Base-by-base conservation (phyloP, 305 asterid genomes). In the Fraxinus velutina region DNA sequence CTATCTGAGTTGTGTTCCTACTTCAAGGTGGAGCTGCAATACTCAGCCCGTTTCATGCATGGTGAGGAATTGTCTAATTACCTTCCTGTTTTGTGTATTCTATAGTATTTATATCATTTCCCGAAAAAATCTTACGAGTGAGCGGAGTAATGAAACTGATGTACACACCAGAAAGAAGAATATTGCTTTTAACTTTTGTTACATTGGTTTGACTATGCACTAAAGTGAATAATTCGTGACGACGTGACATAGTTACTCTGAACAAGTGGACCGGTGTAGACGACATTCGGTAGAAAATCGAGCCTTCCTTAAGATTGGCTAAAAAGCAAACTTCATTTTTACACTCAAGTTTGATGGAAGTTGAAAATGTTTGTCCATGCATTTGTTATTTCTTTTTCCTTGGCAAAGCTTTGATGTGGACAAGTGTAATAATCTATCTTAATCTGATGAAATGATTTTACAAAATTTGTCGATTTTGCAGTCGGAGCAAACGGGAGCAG, bases 1-100 rank as follows among this genome's bases (percentile, higher is more conserved):
- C 79, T 91, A 91, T 77, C 87, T 91, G 66, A 91, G 92, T 6
- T 90, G 95, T 6, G 90, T 90, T 76, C 95, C 95, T 34, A 88
- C 93, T 34, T 85, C 91, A 0, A 84, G 88, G 80, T 91, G 95
- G 93, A 90, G 84, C 71, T 91, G 95, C 86, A 87, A 91, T 82
- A 84, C 89, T 2, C 89, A 83, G 75, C 89, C 91, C 5, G 34
- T 89, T 62, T 88, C 92, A 0, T 91, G 94, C 44, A 86, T 84
- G 91, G 92, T 89, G 73, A 87, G 78, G 5, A 76, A 44, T 52
- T 10, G 5, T 39, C 5, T 42, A 42, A 73, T 73, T 29, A 57
- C 3, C 37, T 22, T 44, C 22, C 75, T 76, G 15, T 75, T 39
- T 50, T 62, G 27, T 17, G 37, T 13, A 15, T 17, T 66, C 78